Conservation (phyloP, 148 eudicot species). For the Rhododendron griersonianum region DNA sequence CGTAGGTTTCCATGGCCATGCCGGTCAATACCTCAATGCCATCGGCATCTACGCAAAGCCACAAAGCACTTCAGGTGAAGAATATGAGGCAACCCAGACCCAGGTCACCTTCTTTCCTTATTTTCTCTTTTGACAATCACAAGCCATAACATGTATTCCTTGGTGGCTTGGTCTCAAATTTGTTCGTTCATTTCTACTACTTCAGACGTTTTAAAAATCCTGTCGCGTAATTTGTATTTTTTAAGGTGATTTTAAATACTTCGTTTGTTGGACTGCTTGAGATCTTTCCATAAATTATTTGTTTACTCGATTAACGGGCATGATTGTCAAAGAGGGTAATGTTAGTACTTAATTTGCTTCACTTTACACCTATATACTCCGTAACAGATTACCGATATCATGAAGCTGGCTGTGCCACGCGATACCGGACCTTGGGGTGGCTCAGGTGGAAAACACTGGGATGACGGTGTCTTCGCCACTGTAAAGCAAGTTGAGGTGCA, state of each 20-base stretch:
- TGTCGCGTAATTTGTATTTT: neutral
- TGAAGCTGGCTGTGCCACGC: neutral
- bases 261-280: neutral
- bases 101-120: neutral
- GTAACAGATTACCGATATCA: neutral
- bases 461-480: constrained; percentile 14
- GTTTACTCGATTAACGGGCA: too few relatives aligned
- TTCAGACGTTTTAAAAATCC: neutral
- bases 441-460: constrained; percentile 9
- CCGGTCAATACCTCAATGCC: neutral
- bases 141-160: neutral
- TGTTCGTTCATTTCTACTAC: neutral
- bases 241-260: neutral
- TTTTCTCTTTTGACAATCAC: neutral
- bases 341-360: neutral
- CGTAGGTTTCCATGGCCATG: neutral
- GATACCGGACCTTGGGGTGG: constrained; percentile 13
- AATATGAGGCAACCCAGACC: neutral
- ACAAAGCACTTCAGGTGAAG: neutral
- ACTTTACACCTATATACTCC: neutral
- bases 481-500: neutral
- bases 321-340: too few relatives aligned
- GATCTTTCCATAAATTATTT: neutral
- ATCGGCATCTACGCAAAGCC: neutral
- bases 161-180: neutral